A percentile compares a stretch with the other conserved stretches of the same genome.
phyloP scores from a whole-genome alignment of 2,329 filamentous ascomycete species.

The Talaromyces sp. region DNA sequence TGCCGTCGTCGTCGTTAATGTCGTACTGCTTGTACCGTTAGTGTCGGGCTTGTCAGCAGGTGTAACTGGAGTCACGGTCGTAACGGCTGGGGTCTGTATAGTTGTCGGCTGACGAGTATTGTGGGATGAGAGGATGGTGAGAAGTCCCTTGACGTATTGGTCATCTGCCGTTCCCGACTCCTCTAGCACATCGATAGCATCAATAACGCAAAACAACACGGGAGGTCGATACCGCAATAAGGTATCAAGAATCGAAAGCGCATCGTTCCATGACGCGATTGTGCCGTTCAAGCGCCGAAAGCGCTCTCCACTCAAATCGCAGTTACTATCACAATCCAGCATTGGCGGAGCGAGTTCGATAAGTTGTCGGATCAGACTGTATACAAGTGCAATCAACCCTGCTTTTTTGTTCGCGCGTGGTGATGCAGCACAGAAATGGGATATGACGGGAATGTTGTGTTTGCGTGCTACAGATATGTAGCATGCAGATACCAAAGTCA shows the following conservation, averaged over 20 bases:
- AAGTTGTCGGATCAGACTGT: slow-evolving; percentile 36
- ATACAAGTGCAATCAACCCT: slow-evolving; percentile 33
- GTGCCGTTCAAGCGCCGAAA: slow-evolving; percentile 32
- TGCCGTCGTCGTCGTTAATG: background rate
- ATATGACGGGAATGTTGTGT: slow-evolving; percentile 29
- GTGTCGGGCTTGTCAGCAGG: background rate
- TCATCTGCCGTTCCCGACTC: slow-evolving; percentile 7
- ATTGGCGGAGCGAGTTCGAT: slow-evolving; percentile 34
- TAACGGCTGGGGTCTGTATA: background rate
- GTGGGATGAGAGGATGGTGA: slow-evolving; percentile 31
- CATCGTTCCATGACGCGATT: slow-evolving; percentile 32
- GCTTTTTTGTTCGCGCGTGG: slow-evolving; percentile 19
- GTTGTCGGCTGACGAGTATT: slow-evolving; percentile 21
- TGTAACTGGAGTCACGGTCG: background rate
- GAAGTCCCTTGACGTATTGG: slow-evolving; percentile 28
- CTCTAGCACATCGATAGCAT: slow-evolving; percentile 32
- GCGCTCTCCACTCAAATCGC: slow-evolving; percentile 32
- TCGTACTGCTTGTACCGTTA: background rate
- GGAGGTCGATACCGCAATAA: slow-evolving; percentile 33
- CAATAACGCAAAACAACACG: slow-evolving; percentile 33
- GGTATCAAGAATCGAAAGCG: slow-evolving; percentile 32
- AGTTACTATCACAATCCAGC: slow-evolving; percentile 30
- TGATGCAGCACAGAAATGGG: slow-evolving; percentile 32
- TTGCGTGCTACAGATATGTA: slow-evolving; percentile 30
- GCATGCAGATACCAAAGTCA: slow-evolving; percentile 31